Base-by-base conservation (phyloP, 257 asterid genomes). In the Nemophila menziesii region DNA sequence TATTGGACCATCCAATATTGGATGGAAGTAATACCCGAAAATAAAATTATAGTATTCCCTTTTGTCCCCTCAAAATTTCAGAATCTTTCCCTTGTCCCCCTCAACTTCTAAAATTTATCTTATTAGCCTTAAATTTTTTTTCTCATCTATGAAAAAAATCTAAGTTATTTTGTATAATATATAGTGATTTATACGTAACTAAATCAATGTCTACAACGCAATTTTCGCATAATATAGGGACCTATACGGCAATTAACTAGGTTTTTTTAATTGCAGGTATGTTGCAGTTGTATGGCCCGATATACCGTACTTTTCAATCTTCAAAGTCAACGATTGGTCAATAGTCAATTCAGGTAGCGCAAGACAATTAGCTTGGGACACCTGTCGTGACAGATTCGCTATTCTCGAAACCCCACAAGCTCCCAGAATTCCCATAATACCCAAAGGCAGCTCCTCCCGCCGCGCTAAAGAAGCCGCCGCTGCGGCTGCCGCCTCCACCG, bases 271-370 rank as follows among this genome's bases (percentile, higher is more conserved):
- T 29, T 29, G 36, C 93, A 89, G 98, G 90, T 90, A 70, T 59
- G 70, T 90, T 45, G 82, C 93, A 43, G 66, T 81, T 47, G 94
- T 84, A 48, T 90, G 99, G 99, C 99, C 99, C 20, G 99, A 90
- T 74, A 90, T 90, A 45, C 99, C 98, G 52, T 85, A 90, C 60
- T 90, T 90, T 73, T 77, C 93, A 24, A 60, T 90, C 52, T 85
- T 76, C 64, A 90, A 85, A 79, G 94, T 85, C 49, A 75, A 94
- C 44, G 94, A 90, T 69, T 90, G 96, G 96, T 74, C 99, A 13
- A 65, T 90, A 23, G 94, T 85, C 57, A 96, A 90, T 79, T 90
- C 99, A 14, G 99, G 96, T 47, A 81, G 94, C 55, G 99, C 99
- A 50, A 82, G 99, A 75, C 89, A 81, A 49, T 66, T 90, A 64